A percentile compares a stretch with the other conserved stretches of the same genome.
Evolutionary conservation across 2,329 filamentous ascomycete species (phyloP).

Genomic region (Verticillium zaregamsianum): DNA sequence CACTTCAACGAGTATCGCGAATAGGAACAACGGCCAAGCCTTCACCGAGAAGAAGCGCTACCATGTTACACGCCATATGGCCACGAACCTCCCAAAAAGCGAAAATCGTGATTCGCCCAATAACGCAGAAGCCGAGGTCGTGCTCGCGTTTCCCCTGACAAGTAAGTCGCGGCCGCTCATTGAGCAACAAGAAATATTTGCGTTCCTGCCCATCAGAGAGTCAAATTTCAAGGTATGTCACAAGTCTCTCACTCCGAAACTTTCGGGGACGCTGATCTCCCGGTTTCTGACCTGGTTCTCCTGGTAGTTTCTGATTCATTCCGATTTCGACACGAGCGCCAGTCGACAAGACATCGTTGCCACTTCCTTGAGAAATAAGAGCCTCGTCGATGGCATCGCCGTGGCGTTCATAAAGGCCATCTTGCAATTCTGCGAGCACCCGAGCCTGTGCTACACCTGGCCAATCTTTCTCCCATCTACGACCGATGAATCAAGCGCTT

Average conservation of each 20-base stretch:
- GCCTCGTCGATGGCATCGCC: constrained; percentile 29
- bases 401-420: constrained; percentile 33
- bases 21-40: not conserved
- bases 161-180: constrained; percentile 25
- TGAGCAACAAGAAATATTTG: constrained; percentile 36
- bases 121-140: constrained; percentile 27
- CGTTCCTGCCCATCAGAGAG: constrained; percentile 39
- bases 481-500: constrained; percentile 16
- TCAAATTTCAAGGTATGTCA: constrained; percentile 36
- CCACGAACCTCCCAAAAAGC: constrained; percentile 23
- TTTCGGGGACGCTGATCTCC: not conserved
- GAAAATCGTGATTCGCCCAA: constrained; percentile 28
- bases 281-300: not conserved
- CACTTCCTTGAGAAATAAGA: constrained; percentile 31
- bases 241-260: not conserved
- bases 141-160: constrained; percentile 42
- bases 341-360: constrained; percentile 36
- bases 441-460: constrained; percentile 36
- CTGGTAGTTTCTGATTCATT: constrained; percentile 41
- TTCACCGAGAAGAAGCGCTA: constrained; percentile 16
- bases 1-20: not conserved
- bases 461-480: constrained; percentile 37
- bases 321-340: constrained; percentile 43
- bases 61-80: constrained; percentile 24
- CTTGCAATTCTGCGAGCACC: constrained; percentile 31